Base-by-base conservation (phyloP, 1,139 yeast genomes). In the Blastobotrys indianensis region DNA sequence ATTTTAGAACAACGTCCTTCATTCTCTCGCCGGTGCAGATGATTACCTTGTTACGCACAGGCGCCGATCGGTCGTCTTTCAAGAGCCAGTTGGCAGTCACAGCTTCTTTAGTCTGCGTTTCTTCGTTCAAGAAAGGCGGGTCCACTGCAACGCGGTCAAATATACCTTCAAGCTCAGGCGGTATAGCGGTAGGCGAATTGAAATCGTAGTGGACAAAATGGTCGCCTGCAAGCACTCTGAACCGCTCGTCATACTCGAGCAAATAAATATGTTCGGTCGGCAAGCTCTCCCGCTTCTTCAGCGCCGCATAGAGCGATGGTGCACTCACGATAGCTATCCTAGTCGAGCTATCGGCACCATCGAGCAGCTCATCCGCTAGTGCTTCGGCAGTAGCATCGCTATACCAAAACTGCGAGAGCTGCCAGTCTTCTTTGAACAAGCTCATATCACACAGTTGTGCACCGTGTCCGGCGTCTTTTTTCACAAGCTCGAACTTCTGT, bases 21-120 rank as follows among this genome's bases (percentile, higher is more conserved):
- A 88, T 87, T 63, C 95, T 75, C 66, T 88, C 95, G 28, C 96
- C 96, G 1, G 97, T 87, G 51, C 94, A 84, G 3, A 85, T 77
- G 16, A 85, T 73, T 35, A 83, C 63, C 55, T 77, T 77, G 55
- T 73, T 75, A 49, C 70, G 69, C n/a, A 56, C 48, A 33, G 58
- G 33, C 8, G 37, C 48, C 7, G 52, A 32, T 25, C 42, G 46
- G 28, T 49, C 44, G 11, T 10, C 11, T 11, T 70, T 72, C 45
- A 84, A 62, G 42, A 87, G 65, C 41, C 77, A 74, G 37, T 79
- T 71, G 0, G 92, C 94, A 2, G 94, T 82, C 39, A 73, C 59
- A 0, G 94, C 29, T 13, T 47, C 82, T 55, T 84, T 85, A 11
- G 77, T 69, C 63, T 88, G 96, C 58, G 96, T 87, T 44, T 82